Percentiles rank a stretch among this genome's conserved stretches.
Conservation (phyloP, 208 protist species). For the Porcisia deanei region DNA sequence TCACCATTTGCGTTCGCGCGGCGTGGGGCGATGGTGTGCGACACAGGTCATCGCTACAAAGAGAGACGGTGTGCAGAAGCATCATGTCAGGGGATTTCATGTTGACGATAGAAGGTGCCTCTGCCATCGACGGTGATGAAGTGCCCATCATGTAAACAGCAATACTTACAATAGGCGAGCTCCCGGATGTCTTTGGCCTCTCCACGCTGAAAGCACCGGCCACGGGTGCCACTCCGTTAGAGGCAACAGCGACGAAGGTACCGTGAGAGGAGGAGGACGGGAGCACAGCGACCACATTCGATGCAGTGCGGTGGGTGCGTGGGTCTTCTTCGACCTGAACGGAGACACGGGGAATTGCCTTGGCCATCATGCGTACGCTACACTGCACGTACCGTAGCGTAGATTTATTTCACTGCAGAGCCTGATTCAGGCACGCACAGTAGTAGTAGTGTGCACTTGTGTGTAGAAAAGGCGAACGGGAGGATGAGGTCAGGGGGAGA, state of each 20-base stretch:
- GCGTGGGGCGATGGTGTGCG: background rate
- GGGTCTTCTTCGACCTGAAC: slow-evolving; percentile 11
- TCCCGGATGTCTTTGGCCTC: background rate
- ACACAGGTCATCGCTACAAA: slow-evolving; percentile 7
- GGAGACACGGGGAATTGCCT: slow-evolving; percentile 16
- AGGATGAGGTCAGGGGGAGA: background rate
- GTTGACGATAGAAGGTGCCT: background rate
- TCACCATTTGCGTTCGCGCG: background rate
- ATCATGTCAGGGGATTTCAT: slow-evolving; percentile 28
- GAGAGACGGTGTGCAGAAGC: slow-evolving; percentile 16
- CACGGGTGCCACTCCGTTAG: background rate
- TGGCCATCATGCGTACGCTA: background rate
- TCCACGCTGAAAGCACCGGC: background rate
- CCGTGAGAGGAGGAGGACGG: slow-evolving; percentile 4
- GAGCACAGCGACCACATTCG: slow-evolving; percentile 16
- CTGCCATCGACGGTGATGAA: background rate
- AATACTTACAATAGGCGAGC: background rate
- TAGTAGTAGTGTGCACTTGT: background rate
- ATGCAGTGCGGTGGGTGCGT: background rate
- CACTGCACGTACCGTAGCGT: background rate
- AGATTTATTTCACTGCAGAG: background rate
- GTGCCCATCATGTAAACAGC: background rate
- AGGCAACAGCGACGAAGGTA: slow-evolving; percentile 1
- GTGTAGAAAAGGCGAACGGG: background rate
- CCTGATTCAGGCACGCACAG: background rate